Percentiles rank a stretch among this genome's conserved stretches.
Evolutionary conservation across 768 basidiomycete genomes (phyloP).

Genomic region (Tylopilus sp.): DNA sequence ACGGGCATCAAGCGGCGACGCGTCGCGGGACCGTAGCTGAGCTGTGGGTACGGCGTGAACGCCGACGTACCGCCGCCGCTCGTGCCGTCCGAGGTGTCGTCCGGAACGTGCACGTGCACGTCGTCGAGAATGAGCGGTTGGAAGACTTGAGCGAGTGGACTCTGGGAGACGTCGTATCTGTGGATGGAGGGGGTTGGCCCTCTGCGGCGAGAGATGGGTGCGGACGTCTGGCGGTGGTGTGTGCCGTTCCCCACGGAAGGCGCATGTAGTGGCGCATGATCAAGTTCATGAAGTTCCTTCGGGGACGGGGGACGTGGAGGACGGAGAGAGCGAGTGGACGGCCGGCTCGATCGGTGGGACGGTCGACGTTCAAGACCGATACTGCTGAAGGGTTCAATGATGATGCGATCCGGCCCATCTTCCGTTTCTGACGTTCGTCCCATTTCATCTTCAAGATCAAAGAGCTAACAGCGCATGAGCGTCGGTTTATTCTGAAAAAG

Average conservation of each 20-base stretch:
- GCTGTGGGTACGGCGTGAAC: conserved; percentile 8
- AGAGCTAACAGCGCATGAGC: conserved; percentile 47
- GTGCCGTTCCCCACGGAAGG: conserved; percentile 5
- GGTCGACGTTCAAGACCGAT: conserved; percentile 25
- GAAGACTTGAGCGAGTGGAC: conserved; percentile 71
- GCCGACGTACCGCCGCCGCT: conserved; percentile 7
- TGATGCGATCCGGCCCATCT: conserved; percentile 1
- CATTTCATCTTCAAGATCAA: conserved; percentile 70
- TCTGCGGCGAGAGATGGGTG: conserved; percentile 16
- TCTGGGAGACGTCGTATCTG: conserved; percentile 31
- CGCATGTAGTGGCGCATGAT: not conserved
- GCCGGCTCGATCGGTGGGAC: conserved; percentile 33
- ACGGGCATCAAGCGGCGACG: conserved; percentile 35
- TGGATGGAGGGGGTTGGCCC: conserved; percentile 19
- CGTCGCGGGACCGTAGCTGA: conserved; percentile 39
- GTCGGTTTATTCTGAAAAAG: not conserved
- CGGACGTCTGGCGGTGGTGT: conserved; percentile 14
- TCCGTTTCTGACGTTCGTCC: conserved; percentile 5
- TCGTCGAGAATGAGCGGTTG: conserved; percentile 63
- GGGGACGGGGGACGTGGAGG: conserved; percentile 16
- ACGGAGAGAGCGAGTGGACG: conserved; percentile 28
- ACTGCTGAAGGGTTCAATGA: conserved; percentile 15
- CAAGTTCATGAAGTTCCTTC: conserved; percentile 18
- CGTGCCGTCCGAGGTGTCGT: conserved; percentile 23
- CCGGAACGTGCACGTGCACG: conserved; percentile 30